Percentiles rank a stretch among this genome's conserved stretches.
phyloP scores from a whole-genome alignment of 2,329 filamentous ascomycete genomes.

The Neonectria ditissima region DNA sequence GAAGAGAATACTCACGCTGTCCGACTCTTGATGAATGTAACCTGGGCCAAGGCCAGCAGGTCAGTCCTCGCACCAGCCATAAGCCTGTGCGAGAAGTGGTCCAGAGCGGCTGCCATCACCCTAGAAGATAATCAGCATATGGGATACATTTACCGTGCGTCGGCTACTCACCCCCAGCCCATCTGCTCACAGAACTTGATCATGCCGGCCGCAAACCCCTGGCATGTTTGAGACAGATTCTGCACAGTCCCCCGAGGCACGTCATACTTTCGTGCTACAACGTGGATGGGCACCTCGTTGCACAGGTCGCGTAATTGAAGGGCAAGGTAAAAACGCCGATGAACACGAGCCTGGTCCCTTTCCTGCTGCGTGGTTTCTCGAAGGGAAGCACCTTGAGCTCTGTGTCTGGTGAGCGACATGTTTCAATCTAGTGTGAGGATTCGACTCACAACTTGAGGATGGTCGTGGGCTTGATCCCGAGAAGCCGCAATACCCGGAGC shows the following conservation, averaged over 20 bases:
- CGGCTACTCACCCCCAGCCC: constrained; percentile 71
- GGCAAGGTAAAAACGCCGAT: constrained; percentile 79
- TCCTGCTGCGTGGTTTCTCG: constrained; percentile 73
- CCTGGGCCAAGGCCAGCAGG: constrained; percentile 75
- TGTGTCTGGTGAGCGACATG: constrained; percentile 49
- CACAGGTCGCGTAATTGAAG: constrained; percentile 83
- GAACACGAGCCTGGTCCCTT: constrained; percentile 70
- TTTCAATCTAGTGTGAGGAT: not conserved
- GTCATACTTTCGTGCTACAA: constrained; percentile 77
- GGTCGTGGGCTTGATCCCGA: constrained; percentile 75
- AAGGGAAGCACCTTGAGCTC: constrained; percentile 74
- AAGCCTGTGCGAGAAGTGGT: constrained; percentile 80
- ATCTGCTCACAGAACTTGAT: constrained; percentile 83
- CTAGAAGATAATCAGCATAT: constrained; percentile 51
- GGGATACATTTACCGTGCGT: not conserved
- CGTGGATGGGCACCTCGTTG: constrained; percentile 78
- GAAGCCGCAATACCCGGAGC: constrained; percentile 73
- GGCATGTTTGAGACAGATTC: constrained; percentile 78
- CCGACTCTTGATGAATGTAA: constrained; percentile 81
- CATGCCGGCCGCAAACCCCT: constrained; percentile 83
- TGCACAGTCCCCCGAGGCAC: constrained; percentile 78
- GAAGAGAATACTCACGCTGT: constrained; percentile 66
- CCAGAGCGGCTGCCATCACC: constrained; percentile 76
- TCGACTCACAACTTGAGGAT: constrained; percentile 73
- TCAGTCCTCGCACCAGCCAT: constrained; percentile 79